A percentile compares a stretch with the other conserved stretches of the same genome.
These are phyloP conservation scores for Urtica urens DNA, from an alignment of 306 rosid genomes.

Conservation along the genomic window DNA sequence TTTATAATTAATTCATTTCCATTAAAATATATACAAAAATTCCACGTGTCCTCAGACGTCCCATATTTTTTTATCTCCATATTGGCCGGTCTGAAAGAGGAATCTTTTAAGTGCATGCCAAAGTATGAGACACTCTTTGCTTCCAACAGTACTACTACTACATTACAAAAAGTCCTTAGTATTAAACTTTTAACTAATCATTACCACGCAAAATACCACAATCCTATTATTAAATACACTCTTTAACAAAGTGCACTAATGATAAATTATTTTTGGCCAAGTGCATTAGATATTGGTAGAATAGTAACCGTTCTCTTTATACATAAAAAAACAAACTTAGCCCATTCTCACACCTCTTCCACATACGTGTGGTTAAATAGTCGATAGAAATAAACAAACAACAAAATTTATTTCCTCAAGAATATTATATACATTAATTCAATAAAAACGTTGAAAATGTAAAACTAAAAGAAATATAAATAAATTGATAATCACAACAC, in stretches of 20 bases:
- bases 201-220: not conserved
- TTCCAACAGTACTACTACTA: not conserved
- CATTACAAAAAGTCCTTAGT: conserved; percentile 11
- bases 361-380: not conserved
- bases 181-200: not conserved
- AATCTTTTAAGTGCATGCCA: conserved; percentile 8
- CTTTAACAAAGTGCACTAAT: too few relatives aligned
- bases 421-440: conserved; percentile 34
- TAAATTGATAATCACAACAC: not conserved
- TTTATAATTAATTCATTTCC: not conserved
- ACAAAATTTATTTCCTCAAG: conserved; percentile 24
- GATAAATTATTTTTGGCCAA: too few relatives aligned
- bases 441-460: conserved; percentile 15
- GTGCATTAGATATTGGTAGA: not conserved
- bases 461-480: conserved; percentile 1
- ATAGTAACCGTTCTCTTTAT: too few relatives aligned
- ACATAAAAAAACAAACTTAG: not conserved
- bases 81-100: not conserved
- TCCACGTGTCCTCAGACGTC: not conserved
- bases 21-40: too few relatives aligned
- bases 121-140: not conserved
- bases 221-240: too few relatives aligned
- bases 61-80: not conserved
- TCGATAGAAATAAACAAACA: not conserved
- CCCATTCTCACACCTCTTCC: not conserved